Base-by-base conservation (phyloP, 768 basidiomycete species). In the Boletus subparvulus region DNA sequence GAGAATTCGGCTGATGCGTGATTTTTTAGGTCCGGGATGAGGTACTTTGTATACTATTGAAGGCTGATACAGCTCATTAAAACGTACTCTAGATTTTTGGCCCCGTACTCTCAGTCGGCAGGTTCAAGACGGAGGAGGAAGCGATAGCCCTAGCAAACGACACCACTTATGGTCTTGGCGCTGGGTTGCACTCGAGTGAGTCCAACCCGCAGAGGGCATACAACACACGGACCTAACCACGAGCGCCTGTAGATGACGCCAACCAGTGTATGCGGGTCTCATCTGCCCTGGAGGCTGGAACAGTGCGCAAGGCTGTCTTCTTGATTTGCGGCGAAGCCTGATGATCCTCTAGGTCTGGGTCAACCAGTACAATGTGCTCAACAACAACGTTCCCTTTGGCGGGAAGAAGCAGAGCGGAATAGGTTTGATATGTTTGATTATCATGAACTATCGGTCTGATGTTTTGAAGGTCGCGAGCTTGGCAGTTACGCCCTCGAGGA, bases 371-470 rank as follows among this genome's bases (percentile, higher is more conserved):
- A 90, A 88, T 66, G 41, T 89, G 13, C 71, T 96, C 54, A 82
- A 83, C 74, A 92, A 91, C 70, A 92, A 95, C 56, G 87, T 94
- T 44, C 96, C 96, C 2, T 98, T 98, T 66, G 95, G 96, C 37
- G 96, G 95, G 24, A 96, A 90, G 78, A 96, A 95, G 74, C 88
- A 92, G 69, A 91, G 89, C 42, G 94, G 94, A 50, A 86, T 91
- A 65, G 88, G 90, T 89, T 62, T 55, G 63, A 50, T 9, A 0
- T 37, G 3, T 14, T 24, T 4, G 16, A 50, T 46, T 35, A 40
- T n/a, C 21, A 19, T 41, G 50, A n/a, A 56, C 12, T 19, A 32
- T 26, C 54, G 19, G 64, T 45, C 57, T 60, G 42, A 64, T 39
- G 8, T 30, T n/a, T 19, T 45, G 21, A 69, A 89, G 95, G 92